phyloP scores from a whole-genome alignment of 176 grass and related monocot genomes.

The Zizania latifolia region DNA sequence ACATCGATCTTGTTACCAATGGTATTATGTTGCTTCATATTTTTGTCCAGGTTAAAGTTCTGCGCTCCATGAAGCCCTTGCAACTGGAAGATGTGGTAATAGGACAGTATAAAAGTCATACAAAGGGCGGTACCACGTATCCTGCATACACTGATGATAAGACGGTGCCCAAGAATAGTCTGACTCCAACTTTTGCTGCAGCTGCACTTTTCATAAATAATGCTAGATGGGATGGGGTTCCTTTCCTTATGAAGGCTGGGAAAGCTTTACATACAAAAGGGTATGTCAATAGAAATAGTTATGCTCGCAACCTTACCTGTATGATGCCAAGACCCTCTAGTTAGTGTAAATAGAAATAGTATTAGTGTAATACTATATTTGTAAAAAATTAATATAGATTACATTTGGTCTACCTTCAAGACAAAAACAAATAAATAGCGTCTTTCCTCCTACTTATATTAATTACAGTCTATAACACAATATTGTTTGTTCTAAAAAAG shows the following conservation, averaged over 20 bases:
- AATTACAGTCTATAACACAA: not conserved
- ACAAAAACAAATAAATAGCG: not conserved
- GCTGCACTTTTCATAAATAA: constrained; percentile 87
- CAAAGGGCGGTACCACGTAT: constrained; percentile 52
- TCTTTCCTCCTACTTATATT: not conserved
- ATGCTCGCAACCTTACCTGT: not conserved
- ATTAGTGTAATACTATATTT: not conserved
- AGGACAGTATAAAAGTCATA: constrained; percentile 81
- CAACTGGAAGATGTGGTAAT: constrained; percentile 72
- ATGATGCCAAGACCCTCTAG: not conserved
- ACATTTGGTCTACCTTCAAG: not conserved
- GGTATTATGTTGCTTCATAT: not conserved
- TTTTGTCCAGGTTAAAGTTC: constrained; percentile 75
- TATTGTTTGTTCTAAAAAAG: not conserved
- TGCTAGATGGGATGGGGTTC: constrained; percentile 90
- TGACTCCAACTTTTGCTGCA: constrained; percentile 83
- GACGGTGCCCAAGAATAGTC: constrained; percentile 65
- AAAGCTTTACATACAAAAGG: constrained; percentile 81
- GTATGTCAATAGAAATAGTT: constrained; percentile 25
- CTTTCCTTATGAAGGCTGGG: constrained; percentile 92
- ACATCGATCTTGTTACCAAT: too few species aligned
- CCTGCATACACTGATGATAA: constrained; percentile 82
- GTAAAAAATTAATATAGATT: not conserved
- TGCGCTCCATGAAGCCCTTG: constrained; percentile 79
- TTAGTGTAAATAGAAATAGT: too few species aligned